Evolutionary conservation across 2,329 filamentous ascomycete species (phyloP).

Genomic region (Colletotrichum lupini): DNA sequence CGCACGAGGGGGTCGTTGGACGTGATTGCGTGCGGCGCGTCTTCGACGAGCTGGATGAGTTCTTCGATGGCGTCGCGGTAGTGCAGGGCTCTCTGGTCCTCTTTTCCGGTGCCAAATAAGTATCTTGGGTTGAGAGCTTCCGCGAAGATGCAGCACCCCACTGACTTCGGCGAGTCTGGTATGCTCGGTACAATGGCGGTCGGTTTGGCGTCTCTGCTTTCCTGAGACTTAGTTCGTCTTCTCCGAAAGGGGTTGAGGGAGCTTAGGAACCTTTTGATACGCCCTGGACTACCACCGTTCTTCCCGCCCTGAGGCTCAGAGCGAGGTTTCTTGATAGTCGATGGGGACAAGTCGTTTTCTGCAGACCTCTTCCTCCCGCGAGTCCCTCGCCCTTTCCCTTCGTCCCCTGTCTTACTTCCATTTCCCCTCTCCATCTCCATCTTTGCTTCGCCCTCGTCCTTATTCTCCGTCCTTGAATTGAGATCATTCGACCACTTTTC

Average conservation of each 20-base stretch:
- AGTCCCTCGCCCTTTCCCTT: background rate
- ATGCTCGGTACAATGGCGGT: background rate
- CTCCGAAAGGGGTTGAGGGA: background rate
- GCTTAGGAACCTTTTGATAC: slow-evolving; percentile 5
- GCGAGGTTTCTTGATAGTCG: background rate
- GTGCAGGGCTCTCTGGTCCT: background rate
- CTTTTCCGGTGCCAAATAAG: background rate
- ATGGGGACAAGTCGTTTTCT: background rate
- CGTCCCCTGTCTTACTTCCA: background rate
- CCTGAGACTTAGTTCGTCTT: background rate
- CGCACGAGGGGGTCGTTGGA: background rate
- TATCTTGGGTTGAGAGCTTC: background rate
- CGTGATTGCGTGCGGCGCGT: background rate
- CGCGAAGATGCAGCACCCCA: background rate
- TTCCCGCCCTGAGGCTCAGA: background rate
- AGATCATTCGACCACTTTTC: background rate
- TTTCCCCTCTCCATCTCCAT: background rate
- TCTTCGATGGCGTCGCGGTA: slow-evolving; percentile 1
- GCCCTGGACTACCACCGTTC: background rate
- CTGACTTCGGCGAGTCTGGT: background rate
- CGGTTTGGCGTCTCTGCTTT: background rate
- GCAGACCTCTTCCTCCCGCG: slow-evolving; percentile 4
- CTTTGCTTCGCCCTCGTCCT: background rate
- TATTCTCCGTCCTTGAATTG: background rate
- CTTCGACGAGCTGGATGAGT: background rate